Base-by-base conservation (phyloP, 2,329 filamentous ascomycete genomes). In the Apiospora malaysiana region DNA sequence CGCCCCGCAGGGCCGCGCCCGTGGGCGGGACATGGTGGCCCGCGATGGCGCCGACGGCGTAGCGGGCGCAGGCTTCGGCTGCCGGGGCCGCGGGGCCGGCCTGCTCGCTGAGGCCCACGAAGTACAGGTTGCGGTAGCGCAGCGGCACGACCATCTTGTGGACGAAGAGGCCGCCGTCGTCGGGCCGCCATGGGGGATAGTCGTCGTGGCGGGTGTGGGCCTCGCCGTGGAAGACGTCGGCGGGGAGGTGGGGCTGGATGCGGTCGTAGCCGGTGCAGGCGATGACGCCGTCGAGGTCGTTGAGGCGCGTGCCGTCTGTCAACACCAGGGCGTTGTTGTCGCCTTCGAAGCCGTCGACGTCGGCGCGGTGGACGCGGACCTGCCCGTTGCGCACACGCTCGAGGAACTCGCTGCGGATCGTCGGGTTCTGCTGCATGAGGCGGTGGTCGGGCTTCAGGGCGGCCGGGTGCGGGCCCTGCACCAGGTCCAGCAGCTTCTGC, bases 31-130 rank as follows among this genome's bases (percentile, higher is more conserved):
- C n/a, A 72, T 27, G 32, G 80, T 68, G 23, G 73, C 74, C 7
- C 76, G 77, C 1, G 72, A 70, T n/a, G 82, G 59, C 3, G 79
- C 72, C 78, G 10, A 77, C 77, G 12, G 78, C 77, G 72, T 79
- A 78, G 46, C 81, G 78, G 21, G 79, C 78, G 73, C 81, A 80
- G 1, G 79, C 77, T 70, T 83, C 81, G 27, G 74, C 73, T 4
- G 79, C 73, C 1, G 81, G 78, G n/a, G 77, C 70, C 8, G 78
- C 71, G 10, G 81, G 77, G 0, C 82, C 81, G 12, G 51, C 25
- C 14, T 40, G 56, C 8, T 63, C 27, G 56, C 32, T 67, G 43
- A 78, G 76, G 12, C 81, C 79, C 63, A 81, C 73, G 23, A 82
- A 74, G 71, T 79, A 83, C 14, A 83, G 74, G 71, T 79, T 79